These are phyloP conservation scores for Pleoardoris graminearum DNA, from an alignment of 2,329 filamentous ascomycete genomes.

Conservation along the genomic window DNA sequence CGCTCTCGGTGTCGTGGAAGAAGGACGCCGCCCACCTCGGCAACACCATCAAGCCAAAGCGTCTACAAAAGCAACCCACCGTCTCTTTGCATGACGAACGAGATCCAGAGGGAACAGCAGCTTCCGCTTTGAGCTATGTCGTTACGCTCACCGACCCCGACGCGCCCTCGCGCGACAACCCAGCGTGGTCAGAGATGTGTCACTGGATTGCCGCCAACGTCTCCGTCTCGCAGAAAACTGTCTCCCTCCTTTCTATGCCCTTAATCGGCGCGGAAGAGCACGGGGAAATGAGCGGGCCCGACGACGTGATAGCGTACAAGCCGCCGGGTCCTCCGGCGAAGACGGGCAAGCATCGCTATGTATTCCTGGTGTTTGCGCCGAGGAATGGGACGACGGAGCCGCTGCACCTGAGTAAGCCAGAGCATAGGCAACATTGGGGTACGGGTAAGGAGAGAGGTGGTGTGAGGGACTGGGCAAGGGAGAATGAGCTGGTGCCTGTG, in stretches of 20 bases:
- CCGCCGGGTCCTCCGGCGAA: slow-evolving; percentile 58
- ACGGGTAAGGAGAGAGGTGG: slow-evolving; percentile 54
- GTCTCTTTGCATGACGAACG: slow-evolving; percentile 45
- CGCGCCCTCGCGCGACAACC: slow-evolving; percentile 58
- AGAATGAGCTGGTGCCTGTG: slow-evolving; percentile 54
- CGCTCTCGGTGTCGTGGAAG: slow-evolving; percentile 55
- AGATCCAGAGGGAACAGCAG: slow-evolving; percentile 19
- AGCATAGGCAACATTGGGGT: slow-evolving; percentile 60
- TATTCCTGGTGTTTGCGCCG: slow-evolving; percentile 57
- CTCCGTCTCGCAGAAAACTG: slow-evolving; percentile 25
- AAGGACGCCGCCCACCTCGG: slow-evolving; percentile 51
- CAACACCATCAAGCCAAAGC: slow-evolving; percentile 55
- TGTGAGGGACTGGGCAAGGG: slow-evolving; percentile 55
- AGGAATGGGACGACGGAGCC: slow-evolving; percentile 49
- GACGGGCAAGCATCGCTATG: slow-evolving; percentile 62
- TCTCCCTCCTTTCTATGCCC: slow-evolving; percentile 33
- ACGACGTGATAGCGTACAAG: slow-evolving; percentile 55
- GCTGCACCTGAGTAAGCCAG: slow-evolving; percentile 51
- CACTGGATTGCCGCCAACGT: slow-evolving; percentile 56
- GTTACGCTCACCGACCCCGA: slow-evolving; percentile 62
- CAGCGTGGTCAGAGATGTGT: slow-evolving; percentile 61
- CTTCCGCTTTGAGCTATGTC: slow-evolving; percentile 48
- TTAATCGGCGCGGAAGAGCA: slow-evolving; percentile 20
- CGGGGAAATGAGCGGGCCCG: slow-evolving; percentile 18
- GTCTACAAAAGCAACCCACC: slow-evolving; percentile 48